Evolutionary conservation across 129 eudicot genomes (phyloP).

Genomic region (Kitagawia praeruptora): DNA sequence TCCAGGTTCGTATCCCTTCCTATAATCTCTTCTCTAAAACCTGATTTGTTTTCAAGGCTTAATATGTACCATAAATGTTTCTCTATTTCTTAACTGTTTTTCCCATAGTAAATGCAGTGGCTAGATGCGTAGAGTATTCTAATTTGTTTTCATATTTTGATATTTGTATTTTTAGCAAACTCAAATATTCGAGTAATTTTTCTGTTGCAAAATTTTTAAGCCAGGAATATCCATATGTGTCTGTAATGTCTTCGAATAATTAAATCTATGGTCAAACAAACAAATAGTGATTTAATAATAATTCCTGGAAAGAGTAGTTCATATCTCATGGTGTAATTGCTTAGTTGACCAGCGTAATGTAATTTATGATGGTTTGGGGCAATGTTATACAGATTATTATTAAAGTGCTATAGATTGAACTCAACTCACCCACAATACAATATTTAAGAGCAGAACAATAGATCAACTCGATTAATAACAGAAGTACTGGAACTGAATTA

Average conservation of each 20-base stretch:
- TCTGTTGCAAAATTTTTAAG: neutral
- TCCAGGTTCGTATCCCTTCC: constrained; percentile 39
- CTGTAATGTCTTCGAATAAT: neutral
- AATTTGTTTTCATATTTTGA: neutral
- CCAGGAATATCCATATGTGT: neutral
- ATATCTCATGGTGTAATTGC: neutral
- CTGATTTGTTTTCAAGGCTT: constrained; percentile 1
- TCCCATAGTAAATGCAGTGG: neutral
- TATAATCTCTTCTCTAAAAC: neutral
- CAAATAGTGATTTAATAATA: no score
- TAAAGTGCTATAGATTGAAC: no score
- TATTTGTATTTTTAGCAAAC: neutral
- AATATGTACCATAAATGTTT: neutral
- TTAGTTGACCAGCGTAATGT: neutral
- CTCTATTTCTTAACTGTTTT: neutral
- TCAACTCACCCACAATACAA: no score
- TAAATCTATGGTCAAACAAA: no score
- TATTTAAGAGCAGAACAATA: no score
- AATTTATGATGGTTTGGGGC: neutral
- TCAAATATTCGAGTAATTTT: neutral
- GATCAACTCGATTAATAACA: no score
- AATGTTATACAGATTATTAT: neutral
- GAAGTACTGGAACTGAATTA: no score
- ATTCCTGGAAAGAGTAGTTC: neutral
- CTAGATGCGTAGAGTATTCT: neutral